Evolutionary conservation across 345 rosid genomes (phyloP).

Genomic region (thale cress (Arabidopsis thaliana)): DNA sequence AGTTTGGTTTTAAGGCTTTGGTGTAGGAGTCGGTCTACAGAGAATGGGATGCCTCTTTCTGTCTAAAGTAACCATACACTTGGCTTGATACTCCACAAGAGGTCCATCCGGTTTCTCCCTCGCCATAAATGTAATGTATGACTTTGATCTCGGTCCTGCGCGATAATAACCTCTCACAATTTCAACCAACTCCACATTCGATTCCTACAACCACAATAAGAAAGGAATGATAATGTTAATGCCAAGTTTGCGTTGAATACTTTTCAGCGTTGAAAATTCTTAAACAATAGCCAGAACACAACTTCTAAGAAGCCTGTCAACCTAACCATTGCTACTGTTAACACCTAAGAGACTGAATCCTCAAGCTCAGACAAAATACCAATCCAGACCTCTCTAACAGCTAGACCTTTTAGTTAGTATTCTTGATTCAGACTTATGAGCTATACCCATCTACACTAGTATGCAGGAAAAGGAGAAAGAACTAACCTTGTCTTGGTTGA

Average conservation of each 20-base stretch:
- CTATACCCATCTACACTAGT: no score
- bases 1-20: neutral
- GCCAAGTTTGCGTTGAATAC: neutral
- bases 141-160: conserved; percentile 12
- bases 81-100: conserved; percentile 29
- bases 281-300: neutral
- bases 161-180: conserved; percentile 7
- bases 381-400: no score
- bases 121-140: conserved; percentile 33
- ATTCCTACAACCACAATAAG: neutral
- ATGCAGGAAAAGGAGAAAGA: no score
- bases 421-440: no score
- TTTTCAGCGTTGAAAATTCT: neutral
- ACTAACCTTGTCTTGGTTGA: conserved; percentile 14
- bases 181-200: conserved; percentile 14
- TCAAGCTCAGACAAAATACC: no score
- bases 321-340: neutral
- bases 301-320: neutral
- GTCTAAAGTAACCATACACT: conserved; percentile 14
- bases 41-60: conserved; percentile 17
- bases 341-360: neutral
- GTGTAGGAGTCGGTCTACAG: conserved; percentile 28
- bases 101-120: conserved; percentile 24
- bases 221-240: neutral
- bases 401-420: no score